Evolutionary conservation across 1,284 basidiomycete genomes (phyloP).

Genomic region (Rugiboletus extremiorientalis): DNA sequence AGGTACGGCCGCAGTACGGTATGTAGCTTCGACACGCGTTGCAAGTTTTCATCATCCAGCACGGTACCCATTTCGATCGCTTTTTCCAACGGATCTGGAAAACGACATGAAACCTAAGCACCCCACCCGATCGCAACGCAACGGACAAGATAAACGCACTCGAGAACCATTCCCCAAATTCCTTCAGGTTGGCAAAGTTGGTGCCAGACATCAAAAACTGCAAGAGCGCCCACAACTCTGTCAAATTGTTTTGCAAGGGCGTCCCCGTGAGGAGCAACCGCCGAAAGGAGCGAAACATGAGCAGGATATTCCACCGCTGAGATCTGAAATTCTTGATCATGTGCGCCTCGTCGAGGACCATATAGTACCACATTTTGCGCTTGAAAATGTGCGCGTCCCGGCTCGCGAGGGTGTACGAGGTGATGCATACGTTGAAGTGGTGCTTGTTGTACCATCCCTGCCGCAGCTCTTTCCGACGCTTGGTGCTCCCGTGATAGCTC

Average conservation of each 20-base stretch:
- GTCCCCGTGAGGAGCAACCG: slow-evolving; percentile 91
- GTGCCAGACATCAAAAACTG: slow-evolving; percentile 96
- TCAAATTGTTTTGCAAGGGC: slow-evolving; percentile 94
- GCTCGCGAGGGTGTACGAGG: slow-evolving; percentile 91
- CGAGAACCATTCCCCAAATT: slow-evolving; percentile 97
- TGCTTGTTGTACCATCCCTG: slow-evolving; percentile 94
- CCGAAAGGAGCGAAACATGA: slow-evolving; percentile 92
- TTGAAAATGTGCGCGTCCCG: slow-evolving; percentile 95
- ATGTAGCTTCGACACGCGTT: slow-evolving; percentile 89
- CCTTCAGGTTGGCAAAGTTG: slow-evolving; percentile 90
- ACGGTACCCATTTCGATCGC: slow-evolving; percentile 87
- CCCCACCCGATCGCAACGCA: neutral
- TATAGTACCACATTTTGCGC: slow-evolving; percentile 94
- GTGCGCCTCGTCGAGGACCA: slow-evolving; percentile 96
- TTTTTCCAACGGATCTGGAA: slow-evolving; percentile 87
- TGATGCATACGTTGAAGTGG: slow-evolving; percentile 95
- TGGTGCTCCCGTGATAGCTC: slow-evolving; percentile 90
- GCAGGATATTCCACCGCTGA: slow-evolving; percentile 91
- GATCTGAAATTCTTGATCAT: slow-evolving; percentile 99
- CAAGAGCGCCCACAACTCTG: slow-evolving; percentile 92
- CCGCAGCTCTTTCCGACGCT: slow-evolving; percentile 91
- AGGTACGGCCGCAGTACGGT: slow-evolving; percentile 93
- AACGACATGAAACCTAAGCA: neutral
- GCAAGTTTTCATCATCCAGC: slow-evolving; percentile 83
- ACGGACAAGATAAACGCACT: slow-evolving; percentile 53